Conservation (phyloP, 805 yeast genomes). For the Geotrichum ghanense region DNA sequence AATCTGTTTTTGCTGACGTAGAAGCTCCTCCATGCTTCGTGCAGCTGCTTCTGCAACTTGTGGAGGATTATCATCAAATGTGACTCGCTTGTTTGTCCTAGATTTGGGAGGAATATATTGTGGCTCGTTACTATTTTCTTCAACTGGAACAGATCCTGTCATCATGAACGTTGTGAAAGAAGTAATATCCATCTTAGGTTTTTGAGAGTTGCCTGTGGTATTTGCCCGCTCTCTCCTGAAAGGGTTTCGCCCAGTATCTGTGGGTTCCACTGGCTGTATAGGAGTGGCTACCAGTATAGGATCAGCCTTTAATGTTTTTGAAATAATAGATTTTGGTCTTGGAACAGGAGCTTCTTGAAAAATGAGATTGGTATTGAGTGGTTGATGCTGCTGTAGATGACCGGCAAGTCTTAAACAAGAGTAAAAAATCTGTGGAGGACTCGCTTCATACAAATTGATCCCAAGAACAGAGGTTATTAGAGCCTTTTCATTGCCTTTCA, state of each 20-base stretch:
- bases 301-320: slow-evolving; percentile 35
- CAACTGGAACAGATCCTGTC: slow-evolving; percentile 62
- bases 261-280: slow-evolving; percentile 4
- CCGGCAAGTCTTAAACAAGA: slow-evolving; percentile 73
- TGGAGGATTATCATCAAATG: slow-evolving; percentile 27
- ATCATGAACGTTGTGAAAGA: slow-evolving; percentile 73
- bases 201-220: background rate
- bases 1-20: slow-evolving; percentile 19
- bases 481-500: slow-evolving; percentile 40
- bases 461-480: slow-evolving; percentile 33
- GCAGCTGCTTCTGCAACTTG: slow-evolving; percentile 31
- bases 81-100: slow-evolving; percentile 23
- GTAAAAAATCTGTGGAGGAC: slow-evolving; percentile 59
- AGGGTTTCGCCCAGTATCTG: slow-evolving; percentile 16
- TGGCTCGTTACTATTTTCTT: slow-evolving; percentile 1
- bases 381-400: slow-evolving; percentile 43
- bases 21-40: slow-evolving; percentile 26
- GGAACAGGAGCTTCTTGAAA: slow-evolving; percentile 53
- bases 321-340: slow-evolving; percentile 65
- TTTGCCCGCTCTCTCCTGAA: slow-evolving; percentile 10
- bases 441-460: slow-evolving; percentile 32
- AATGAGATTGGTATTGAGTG: slow-evolving; percentile 33
- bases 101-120: slow-evolving; percentile 10
- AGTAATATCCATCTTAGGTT: slow-evolving; percentile 58
- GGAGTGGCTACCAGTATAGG: slow-evolving; percentile 5